Evolutionary conservation across 2,329 filamentous ascomycete species (phyloP).

Genomic region (Ascochyta viciae-villosae): DNA sequence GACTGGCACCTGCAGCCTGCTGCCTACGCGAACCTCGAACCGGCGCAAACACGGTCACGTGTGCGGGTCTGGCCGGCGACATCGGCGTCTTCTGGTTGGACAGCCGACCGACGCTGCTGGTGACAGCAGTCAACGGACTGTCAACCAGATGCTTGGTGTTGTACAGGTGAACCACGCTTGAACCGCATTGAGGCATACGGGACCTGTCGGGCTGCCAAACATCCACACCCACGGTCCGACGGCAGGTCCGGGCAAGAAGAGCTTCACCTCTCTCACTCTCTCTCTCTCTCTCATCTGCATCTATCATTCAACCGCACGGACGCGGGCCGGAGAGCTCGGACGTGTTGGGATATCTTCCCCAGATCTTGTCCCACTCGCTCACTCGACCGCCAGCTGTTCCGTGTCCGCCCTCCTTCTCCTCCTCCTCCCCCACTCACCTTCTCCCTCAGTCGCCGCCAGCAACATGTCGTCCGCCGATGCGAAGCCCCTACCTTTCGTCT

Average conservation of each 20-base stretch:
- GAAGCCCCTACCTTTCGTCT: constrained; percentile 86
- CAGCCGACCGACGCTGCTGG: constrained; percentile 6
- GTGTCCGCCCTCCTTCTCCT: constrained; percentile 16
- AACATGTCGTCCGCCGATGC: constrained; percentile 57
- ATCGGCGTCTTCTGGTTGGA: constrained; percentile 14
- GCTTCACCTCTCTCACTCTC: background rate
- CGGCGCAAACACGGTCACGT: constrained; percentile 21
- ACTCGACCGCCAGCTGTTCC: constrained; percentile 22
- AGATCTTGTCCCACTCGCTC: constrained; percentile 30
- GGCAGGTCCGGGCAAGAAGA: background rate
- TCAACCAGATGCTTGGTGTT: background rate
- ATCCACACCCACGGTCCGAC: background rate
- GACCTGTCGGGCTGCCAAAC: too few relatives aligned
- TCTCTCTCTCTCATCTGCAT: background rate
- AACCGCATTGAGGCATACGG: background rate
- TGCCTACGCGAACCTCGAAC: constrained; percentile 1
- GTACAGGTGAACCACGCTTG: background rate
- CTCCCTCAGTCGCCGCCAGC: constrained; percentile 21
- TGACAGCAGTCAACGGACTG: background rate
- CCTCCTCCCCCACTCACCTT: constrained; percentile 3
- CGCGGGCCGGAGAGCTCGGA: constrained; percentile 2
- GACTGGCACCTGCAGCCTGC: constrained; percentile 8
- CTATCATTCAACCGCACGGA: background rate
- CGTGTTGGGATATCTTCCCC: constrained; percentile 30
- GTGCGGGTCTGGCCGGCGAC: constrained; percentile 1